These are phyloP conservation scores for Salix suchowensis DNA, from an alignment of 345 rosid species.

Conservation along the genomic window DNA sequence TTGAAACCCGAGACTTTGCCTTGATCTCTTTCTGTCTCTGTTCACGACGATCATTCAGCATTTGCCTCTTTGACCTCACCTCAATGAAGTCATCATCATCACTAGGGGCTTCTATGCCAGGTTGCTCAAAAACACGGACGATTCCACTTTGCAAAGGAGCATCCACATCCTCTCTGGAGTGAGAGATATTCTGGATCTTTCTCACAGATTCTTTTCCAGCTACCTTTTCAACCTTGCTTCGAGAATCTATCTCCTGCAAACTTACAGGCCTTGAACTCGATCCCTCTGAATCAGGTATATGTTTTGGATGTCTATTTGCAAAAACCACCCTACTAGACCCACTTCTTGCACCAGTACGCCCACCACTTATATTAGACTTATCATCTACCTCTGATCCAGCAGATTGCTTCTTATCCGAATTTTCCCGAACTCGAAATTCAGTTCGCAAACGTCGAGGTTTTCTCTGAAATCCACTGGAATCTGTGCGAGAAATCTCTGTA, in stretches of 20 bases:
- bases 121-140: conserved; percentile 76
- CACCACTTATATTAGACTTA: conserved; percentile 43
- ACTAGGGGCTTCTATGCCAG: conserved; percentile 85
- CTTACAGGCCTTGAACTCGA: conserved; percentile 29
- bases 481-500: conserved; percentile 51
- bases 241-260: conserved; percentile 40
- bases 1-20: conserved; percentile 70
- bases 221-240: conserved; percentile 44
- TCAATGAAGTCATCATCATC: conserved; percentile 95
- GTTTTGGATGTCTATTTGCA: conserved; percentile 55
- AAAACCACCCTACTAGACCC: conserved; percentile 45
- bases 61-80: conserved; percentile 98
- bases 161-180: conserved; percentile 53
- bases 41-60: conserved; percentile 92
- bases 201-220: conserved; percentile 41
- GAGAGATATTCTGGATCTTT: conserved; percentile 40
- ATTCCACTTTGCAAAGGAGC: conserved; percentile 75
- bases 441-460: conserved; percentile 54
- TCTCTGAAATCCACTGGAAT: conserved; percentile 58
- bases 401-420: conserved; percentile 37
- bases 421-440: conserved; percentile 78
- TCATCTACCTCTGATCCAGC: conserved; percentile 36
- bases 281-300: conserved; percentile 43
- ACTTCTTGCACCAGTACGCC: conserved; percentile 37
- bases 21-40: conserved; percentile 93